Evolutionary conservation across 768 basidiomycete species (phyloP).

Genomic region (Leucocoprinus birnbaumii): DNA sequence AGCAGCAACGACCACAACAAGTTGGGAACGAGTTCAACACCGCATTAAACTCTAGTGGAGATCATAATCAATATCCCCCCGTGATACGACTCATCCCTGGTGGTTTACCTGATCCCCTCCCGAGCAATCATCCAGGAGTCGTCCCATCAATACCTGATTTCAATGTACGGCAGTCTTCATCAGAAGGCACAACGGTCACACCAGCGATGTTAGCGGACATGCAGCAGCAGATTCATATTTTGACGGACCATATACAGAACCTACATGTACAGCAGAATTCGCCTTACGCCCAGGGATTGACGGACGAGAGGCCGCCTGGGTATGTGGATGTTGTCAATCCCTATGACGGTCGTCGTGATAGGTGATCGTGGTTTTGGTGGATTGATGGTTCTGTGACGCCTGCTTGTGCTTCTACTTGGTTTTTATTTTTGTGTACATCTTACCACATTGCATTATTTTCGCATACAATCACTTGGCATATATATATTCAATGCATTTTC

Average conservation of each 20-base stretch:
- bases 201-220: conserved; percentile 19
- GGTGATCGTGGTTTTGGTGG: not conserved
- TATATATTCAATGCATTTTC: no score
- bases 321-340: conserved; percentile 15
- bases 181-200: not conserved
- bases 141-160: no score
- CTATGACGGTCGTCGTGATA: not conserved
- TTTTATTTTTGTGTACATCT: no score
- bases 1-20: conserved; percentile 9
- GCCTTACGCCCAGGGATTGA: conserved; percentile 27
- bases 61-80: not conserved
- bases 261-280: conserved; percentile 25
- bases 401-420: no score
- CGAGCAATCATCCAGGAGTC: not conserved
- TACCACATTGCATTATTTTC: no score
- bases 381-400: not conserved
- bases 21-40: no score
- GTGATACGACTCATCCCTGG: conserved; percentile 1
- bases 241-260: conserved; percentile 24
- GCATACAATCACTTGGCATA: no score
- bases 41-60: not conserved
- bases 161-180: no score
- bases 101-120: not conserved
- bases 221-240: conserved; percentile 22
- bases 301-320: conserved; percentile 29